Percentiles rank a stretch among this genome's conserved stretches.
These are phyloP conservation scores for Saccharum hybrid DNA, from an alignment of 202 grass and related monocot species.

Conservation along the genomic window DNA sequence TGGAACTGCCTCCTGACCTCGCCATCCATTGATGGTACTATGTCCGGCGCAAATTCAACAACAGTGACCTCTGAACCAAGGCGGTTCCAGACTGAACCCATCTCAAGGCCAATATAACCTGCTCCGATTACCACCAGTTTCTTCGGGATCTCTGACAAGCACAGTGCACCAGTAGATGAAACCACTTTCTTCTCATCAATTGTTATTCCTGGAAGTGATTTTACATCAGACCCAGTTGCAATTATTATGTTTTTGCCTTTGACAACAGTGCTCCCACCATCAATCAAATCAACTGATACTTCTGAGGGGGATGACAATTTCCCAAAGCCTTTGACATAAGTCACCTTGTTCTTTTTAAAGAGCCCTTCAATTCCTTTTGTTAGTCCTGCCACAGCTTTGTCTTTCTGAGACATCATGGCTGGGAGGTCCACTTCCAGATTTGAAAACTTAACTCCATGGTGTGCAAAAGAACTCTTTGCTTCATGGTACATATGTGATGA, in stretches of 20 bases:
- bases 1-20: conserved; percentile 97
- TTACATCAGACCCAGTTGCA: conserved; percentile 94
- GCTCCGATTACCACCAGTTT: conserved; percentile 96
- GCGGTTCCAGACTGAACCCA: conserved; percentile 97
- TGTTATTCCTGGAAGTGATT: conserved; percentile 86
- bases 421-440: conserved; percentile 86
- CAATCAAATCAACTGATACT: conserved; percentile 87
- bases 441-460: conserved; percentile 92
- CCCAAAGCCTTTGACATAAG: conserved; percentile 87
- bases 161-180: conserved; percentile 95
- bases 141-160: conserved; percentile 81
- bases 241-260: conserved; percentile 94
- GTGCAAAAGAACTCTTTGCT: conserved; percentile 82
- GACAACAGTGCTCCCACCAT: conserved; percentile 80
- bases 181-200: conserved; percentile 99
- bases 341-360: conserved; percentile 99
- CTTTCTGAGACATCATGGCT: conserved; percentile 98
- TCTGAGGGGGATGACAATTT: conserved; percentile 90
- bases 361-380: conserved; percentile 98
- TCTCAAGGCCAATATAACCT: conserved; percentile 97
- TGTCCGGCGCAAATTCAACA: conserved; percentile 96
- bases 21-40: conserved; percentile 96
- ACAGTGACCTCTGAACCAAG: conserved; percentile 96
- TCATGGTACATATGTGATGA: conserved; percentile 98
- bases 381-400: conserved; percentile 87